A percentile compares a stretch with the other conserved stretches of the same genome.
phyloP scores from a whole-genome alignment of 768 basidiomycete genomes.

The Russula sp. region DNA sequence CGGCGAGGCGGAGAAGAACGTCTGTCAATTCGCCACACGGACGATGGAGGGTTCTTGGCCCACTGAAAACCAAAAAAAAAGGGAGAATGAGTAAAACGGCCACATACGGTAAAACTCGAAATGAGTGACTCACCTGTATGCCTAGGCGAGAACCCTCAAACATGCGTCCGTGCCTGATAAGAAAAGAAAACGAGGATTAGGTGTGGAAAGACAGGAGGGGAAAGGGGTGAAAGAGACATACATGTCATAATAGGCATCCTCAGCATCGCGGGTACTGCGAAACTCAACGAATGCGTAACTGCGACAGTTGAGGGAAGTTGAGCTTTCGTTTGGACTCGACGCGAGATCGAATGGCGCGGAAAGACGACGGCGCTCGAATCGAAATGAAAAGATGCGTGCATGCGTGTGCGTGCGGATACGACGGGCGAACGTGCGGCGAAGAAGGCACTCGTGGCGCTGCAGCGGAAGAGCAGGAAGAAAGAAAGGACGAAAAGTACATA shows the following conservation, averaged over 20 bases:
- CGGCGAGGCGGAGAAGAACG: conserved; percentile 46
- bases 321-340: conserved; percentile 47
- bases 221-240: conserved; percentile 35
- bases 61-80: conserved; percentile 46
- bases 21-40: conserved; percentile 76
- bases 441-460: conserved; percentile 29
- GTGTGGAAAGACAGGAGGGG: neutral
- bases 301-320: conserved; percentile 51
- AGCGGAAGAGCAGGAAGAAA: conserved; percentile 32
- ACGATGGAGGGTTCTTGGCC: conserved; percentile 80
- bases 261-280: conserved; percentile 71
- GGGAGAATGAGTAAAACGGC: neutral
- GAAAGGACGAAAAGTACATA: conserved; percentile 50
- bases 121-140: conserved; percentile 54
- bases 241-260: conserved; percentile 84
- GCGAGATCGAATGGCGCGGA: conserved; percentile 31
- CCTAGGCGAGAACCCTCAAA: conserved; percentile 74
- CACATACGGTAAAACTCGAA: neutral
- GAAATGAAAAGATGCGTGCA: conserved; percentile 28
- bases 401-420: conserved; percentile 25
- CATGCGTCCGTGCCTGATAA: conserved; percentile 63
- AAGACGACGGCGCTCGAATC: conserved; percentile 32
- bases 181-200: neutral
- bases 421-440: conserved; percentile 31
- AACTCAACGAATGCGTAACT: conserved; percentile 90